A percentile compares a stretch with the other conserved stretches of the same genome.
These are phyloP conservation scores for Kitagawia praeruptora DNA, from an alignment of 129 eudicot species.

Conservation along the genomic window DNA sequence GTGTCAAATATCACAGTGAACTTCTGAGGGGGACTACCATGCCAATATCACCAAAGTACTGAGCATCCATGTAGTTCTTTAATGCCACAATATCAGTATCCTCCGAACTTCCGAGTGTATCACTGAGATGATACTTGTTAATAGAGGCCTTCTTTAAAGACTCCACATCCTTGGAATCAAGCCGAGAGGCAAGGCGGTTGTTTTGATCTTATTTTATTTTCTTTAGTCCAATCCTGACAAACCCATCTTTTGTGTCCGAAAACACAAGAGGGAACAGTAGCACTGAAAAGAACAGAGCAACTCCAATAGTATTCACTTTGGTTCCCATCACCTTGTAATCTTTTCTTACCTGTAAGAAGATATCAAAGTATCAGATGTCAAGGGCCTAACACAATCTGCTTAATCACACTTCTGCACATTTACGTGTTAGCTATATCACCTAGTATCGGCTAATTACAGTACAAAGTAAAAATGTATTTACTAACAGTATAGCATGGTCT, in stretches of 20 bases:
- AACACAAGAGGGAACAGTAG: constrained; percentile 22
- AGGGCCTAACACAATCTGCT: neutral
- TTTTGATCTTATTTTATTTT: constrained; percentile 29
- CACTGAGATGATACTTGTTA: constrained; percentile 18
- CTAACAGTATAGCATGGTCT: neutral
- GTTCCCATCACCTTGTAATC: constrained; percentile 24
- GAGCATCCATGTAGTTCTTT: constrained; percentile 56
- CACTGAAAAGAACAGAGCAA: constrained; percentile 23
- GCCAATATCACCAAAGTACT: constrained; percentile 60
- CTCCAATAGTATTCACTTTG: constrained; percentile 10
- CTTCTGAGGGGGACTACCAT: constrained; percentile 34
- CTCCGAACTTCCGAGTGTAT: constrained; percentile 19
- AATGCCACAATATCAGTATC: constrained; percentile 38
- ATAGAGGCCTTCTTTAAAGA: constrained; percentile 22
- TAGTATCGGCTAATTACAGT: neutral
- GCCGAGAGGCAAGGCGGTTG: constrained; percentile 27
- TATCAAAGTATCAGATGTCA: neutral
- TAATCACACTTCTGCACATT: neutral
- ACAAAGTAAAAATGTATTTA: neutral
- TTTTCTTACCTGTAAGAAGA: constrained; percentile 23
- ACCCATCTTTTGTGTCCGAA: constrained; percentile 36
- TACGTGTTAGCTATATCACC: neutral
- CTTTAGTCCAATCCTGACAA: constrained; percentile 35
- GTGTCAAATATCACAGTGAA: constrained; percentile 43
- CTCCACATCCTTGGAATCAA: constrained; percentile 20